A percentile compares a stretch with the other conserved stretches of the same genome.
phyloP scores from a whole-genome alignment of 2,329 filamentous ascomycete genomes.

The Trichoderma koningiopsis region DNA sequence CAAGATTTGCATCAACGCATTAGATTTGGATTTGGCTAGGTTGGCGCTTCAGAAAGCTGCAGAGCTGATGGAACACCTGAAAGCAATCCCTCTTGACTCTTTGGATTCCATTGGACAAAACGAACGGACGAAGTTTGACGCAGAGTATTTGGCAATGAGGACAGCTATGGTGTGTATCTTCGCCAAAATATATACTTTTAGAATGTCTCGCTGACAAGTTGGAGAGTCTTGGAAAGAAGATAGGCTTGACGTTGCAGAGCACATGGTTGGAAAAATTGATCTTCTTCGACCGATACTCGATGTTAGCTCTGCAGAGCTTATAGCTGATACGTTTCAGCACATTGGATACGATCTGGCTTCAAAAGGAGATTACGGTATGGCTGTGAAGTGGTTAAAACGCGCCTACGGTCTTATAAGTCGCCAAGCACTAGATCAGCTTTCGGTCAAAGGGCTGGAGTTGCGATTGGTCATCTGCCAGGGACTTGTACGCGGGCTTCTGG shows the following conservation, averaged over 20 bases:
- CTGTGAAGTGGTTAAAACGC: constrained; percentile 73
- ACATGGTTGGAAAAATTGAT: constrained; percentile 68
- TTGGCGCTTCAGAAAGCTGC: constrained; percentile 66
- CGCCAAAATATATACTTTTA: too few relatives aligned
- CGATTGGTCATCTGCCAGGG: constrained; percentile 67
- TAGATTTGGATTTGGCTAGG: constrained; percentile 59
- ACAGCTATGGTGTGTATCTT: constrained; percentile 61
- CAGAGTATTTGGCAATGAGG: constrained; percentile 67
- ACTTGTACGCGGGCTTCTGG: constrained; percentile 58
- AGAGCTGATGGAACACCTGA: constrained; percentile 47
- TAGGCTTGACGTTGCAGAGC: constrained; percentile 74
- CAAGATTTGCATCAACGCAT: constrained; percentile 50
- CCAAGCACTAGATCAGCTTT: constrained; percentile 58
- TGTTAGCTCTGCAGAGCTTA: constrained; percentile 55
- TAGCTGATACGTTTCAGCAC: constrained; percentile 70
- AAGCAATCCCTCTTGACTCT: neutral
- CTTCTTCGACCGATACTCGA: constrained; percentile 46
- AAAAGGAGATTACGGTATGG: constrained; percentile 55
- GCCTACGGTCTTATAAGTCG: constrained; percentile 61
- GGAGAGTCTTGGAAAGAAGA: constrained; percentile 72
- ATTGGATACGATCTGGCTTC: constrained; percentile 65
- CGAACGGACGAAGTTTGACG: constrained; percentile 45
- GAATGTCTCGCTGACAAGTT: constrained; percentile 28
- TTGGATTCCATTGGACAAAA: neutral
- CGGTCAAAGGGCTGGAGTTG: constrained; percentile 63